Base-by-base conservation (phyloP, 139 green algal genomes). In the Desmodesmus armatus region DNA sequence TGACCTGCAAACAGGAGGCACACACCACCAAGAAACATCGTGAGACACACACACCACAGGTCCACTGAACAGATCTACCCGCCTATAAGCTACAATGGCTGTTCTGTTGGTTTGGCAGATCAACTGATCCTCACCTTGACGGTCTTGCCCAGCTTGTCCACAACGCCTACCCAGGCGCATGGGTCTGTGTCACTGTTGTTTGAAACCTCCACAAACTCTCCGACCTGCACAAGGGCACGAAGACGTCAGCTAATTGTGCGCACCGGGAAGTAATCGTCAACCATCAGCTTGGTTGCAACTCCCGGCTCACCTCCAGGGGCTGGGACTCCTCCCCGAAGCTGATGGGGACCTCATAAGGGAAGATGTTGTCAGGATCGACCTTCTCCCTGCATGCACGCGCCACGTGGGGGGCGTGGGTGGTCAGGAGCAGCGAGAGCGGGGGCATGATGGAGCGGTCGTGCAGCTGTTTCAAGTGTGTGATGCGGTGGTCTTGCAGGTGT, bases 161-260 rank as follows among this genome's bases (percentile, higher is more conserved):
- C 77, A 15, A 60, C 76, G 31, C 67, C 91, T 7, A 93, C 35
- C 89, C 89, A 93, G 3, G 90, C 90, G 21, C 90, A 88, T 0
- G 91, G 91, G 77, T 94, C 91, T 43, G 88, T 89, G 49, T 85
- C 83, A 83, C 87, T 92, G 78, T 86, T 85, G 58, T 94, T 94
- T 80, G 83, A 91, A 11, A 94, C 89, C 87, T 94, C 91, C 4
- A 84, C 88, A 55, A 92, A 94, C 84, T 94, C 91, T 0, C 83
- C 78, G 15, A 88, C 73, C 90, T 91, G 84, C 75, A 78, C 63
- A 43, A n/a, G 41, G 40, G 15, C 47, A 49, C n/a, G n/a, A n/a
- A n/a, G n/a, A 33, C 31, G 63, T 27, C 49, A 81, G n/a, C n/a
- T 63, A 17, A 19, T 44, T 25, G n/a, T n/a, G n/a, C n/a, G n/a